Evolutionary conservation across 2,329 filamentous ascomycete species (phyloP).

Genomic region (Aspergillus sojae): DNA sequence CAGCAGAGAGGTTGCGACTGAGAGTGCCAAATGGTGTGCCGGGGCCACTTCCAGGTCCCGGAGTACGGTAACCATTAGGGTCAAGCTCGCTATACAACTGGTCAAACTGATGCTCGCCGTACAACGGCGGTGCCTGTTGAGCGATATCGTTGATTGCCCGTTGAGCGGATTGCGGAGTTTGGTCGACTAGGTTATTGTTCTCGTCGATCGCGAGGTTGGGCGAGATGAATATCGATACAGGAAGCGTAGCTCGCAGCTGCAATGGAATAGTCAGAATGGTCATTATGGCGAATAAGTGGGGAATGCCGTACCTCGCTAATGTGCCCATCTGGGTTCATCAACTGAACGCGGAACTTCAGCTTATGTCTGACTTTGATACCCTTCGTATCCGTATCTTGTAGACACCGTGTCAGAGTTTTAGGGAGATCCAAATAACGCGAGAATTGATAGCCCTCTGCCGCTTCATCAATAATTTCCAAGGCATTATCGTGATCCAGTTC

Average conservation of each 20-base stretch:
- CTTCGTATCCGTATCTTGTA: conserved; percentile 86
- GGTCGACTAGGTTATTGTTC: conserved; percentile 74
- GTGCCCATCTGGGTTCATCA: conserved; percentile 94
- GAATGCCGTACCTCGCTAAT: conserved; percentile 71
- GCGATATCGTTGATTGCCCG: conserved; percentile 58
- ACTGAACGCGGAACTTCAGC: conserved; percentile 84
- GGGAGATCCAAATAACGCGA: conserved; percentile 68
- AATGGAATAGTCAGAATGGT: conserved; percentile 16
- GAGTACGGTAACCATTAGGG: conserved; percentile 76
- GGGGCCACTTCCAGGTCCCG: conserved; percentile 66
- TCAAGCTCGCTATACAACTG: conserved; percentile 89
- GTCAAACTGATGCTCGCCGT: conserved; percentile 87
- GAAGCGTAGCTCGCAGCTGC: conserved; percentile 82
- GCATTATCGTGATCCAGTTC: conserved; percentile 69
- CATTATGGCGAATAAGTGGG: not conserved
- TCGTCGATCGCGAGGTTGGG: conserved; percentile 89
- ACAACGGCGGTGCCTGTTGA: conserved; percentile 81
- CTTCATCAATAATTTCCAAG: conserved; percentile 56
- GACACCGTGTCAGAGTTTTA: conserved; percentile 76
- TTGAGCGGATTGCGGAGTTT: conserved; percentile 55
- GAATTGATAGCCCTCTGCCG: conserved; percentile 64
- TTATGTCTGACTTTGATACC: conserved; percentile 93
- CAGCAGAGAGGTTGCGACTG: conserved; percentile 73
- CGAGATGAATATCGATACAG: conserved; percentile 92
- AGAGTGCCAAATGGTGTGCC: conserved; percentile 76